Percentiles rank a stretch among this genome's conserved stretches.
These are phyloP conservation scores for Arabidopsis suecica DNA, from an alignment of 345 rosid species.

Conservation along the genomic window DNA sequence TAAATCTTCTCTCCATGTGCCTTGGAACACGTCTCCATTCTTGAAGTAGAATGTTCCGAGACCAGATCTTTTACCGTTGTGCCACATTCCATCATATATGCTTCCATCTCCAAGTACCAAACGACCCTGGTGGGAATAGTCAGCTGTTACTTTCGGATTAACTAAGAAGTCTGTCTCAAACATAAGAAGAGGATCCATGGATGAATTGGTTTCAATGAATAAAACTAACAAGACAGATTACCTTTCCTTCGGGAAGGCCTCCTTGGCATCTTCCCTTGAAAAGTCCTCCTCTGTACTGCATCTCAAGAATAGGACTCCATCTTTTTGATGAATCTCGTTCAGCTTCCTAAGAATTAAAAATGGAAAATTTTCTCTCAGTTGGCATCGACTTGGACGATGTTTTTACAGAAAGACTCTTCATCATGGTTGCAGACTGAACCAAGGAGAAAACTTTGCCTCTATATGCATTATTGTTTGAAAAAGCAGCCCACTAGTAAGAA, in stretches of 20 bases:
- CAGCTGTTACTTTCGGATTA: conserved; percentile 31
- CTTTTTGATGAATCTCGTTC: conserved; percentile 83
- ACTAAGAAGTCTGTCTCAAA: conserved; percentile 29
- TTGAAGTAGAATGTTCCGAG: conserved; percentile 87
- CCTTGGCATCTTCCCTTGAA: conserved; percentile 91
- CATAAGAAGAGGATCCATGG: not conserved
- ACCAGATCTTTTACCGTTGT: conserved; percentile 88
- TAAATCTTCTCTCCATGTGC: conserved; percentile 94
- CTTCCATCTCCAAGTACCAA: conserved; percentile 80
- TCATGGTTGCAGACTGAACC: conserved; percentile 15
- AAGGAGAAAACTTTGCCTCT: not conserved
- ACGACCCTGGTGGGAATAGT: conserved; percentile 63
- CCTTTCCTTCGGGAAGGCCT: conserved; percentile 99
- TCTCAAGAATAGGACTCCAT: conserved; percentile 84
- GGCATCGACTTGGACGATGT: not conserved
- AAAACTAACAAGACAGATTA: conserved; percentile 32
- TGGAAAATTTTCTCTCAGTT: conserved; percentile 20
- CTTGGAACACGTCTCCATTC: conserved; percentile 97
- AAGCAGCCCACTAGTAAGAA: conserved; percentile 1
- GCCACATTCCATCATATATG: conserved; percentile 96
- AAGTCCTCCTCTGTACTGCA: conserved; percentile 90
- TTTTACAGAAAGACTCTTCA: conserved; percentile 8
- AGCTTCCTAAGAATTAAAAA: conserved; percentile 65
- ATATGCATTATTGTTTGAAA: not conserved
- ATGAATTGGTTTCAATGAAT: not conserved